A percentile compares a stretch with the other conserved stretches of the same genome.
Evolutionary conservation across 2,329 filamentous ascomycete species (phyloP).

Genomic region (Diaporthe citriasiana): DNA sequence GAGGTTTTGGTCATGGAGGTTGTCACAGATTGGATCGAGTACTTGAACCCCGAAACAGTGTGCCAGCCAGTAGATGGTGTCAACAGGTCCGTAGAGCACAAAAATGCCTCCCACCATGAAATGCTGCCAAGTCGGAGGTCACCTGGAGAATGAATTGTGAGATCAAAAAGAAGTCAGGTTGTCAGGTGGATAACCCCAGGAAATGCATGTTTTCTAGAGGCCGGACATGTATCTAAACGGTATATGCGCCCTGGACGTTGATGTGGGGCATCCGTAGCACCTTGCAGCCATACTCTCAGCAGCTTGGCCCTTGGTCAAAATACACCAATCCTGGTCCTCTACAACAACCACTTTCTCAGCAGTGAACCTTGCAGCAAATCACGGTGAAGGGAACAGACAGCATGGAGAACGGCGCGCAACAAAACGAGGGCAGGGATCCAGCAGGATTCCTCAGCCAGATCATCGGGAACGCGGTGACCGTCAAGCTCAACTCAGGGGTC

Average conservation of each 20-base stretch:
- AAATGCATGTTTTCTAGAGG: background rate
- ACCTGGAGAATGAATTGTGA: background rate
- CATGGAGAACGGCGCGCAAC: constrained; percentile 82
- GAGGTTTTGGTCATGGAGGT: background rate
- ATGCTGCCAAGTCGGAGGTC: background rate
- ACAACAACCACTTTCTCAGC: background rate
- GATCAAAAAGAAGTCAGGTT: background rate
- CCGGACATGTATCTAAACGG: background rate
- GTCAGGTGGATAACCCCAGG: background rate
- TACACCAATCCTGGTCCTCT: background rate
- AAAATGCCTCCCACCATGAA: background rate
- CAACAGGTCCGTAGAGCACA: background rate
- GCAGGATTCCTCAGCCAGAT: constrained; percentile 95
- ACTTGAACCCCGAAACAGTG: background rate
- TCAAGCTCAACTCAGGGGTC: constrained; percentile 98
- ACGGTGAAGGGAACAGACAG: constrained; percentile 41
- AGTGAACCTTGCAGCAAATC: background rate
- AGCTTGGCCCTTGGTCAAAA: background rate
- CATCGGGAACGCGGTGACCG: constrained; percentile 92
- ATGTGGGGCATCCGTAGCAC: constrained; percentile 23
- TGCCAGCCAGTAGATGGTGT: too few species aligned
- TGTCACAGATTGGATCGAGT: background rate
- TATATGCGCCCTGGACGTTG: background rate
- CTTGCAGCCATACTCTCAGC: constrained; percentile 5
- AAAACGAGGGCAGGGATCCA: constrained; percentile 87